Conservation (phyloP, 1,139 yeast species). For the Pichia sp. region DNA sequence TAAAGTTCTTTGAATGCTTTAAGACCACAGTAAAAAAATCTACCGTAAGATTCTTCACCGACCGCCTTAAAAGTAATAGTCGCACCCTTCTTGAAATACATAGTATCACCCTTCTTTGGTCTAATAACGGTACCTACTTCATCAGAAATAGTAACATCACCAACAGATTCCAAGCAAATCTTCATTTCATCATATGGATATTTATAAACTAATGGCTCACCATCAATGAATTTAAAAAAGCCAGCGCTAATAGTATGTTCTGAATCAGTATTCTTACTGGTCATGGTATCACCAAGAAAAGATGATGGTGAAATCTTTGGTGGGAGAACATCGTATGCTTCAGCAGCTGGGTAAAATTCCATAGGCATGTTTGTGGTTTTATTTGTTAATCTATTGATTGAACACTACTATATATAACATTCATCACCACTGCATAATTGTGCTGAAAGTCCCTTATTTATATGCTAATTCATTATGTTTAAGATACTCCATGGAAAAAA, state of each 20-base stretch:
- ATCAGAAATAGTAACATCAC: constrained; percentile 54
- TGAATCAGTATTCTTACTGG: constrained; percentile 44
- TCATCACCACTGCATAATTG: too few species aligned
- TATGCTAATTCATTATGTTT: too few species aligned
- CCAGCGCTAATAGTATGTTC: constrained; percentile 58
- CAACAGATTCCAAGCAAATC: constrained; percentile 57
- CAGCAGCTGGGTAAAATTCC: constrained; percentile 46
- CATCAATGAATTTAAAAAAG: constrained; percentile 60
- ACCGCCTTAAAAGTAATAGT: constrained; percentile 57
- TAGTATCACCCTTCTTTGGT: constrained; percentile 60
- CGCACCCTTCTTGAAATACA: constrained; percentile 59
- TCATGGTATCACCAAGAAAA: constrained; percentile 57
- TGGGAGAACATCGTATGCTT: constrained; percentile 50
- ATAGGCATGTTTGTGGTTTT: constrained; percentile 58
- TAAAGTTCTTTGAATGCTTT: constrained; percentile 26
- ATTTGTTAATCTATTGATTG: too few species aligned
- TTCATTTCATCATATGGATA: constrained; percentile 69
- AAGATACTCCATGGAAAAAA: background rate
- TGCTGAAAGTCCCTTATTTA: background rate
- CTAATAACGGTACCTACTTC: constrained; percentile 54
- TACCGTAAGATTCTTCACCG: constrained; percentile 49
- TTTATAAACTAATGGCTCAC: constrained; percentile 57
- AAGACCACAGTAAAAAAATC: constrained; percentile 56
- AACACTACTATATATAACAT: too few species aligned
- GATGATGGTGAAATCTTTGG: constrained; percentile 56